A percentile compares a stretch with the other conserved stretches of the same genome.
Conservation (phyloP, 768 basidiomycete genomes). For the Daedaleopsis nitida region DNA sequence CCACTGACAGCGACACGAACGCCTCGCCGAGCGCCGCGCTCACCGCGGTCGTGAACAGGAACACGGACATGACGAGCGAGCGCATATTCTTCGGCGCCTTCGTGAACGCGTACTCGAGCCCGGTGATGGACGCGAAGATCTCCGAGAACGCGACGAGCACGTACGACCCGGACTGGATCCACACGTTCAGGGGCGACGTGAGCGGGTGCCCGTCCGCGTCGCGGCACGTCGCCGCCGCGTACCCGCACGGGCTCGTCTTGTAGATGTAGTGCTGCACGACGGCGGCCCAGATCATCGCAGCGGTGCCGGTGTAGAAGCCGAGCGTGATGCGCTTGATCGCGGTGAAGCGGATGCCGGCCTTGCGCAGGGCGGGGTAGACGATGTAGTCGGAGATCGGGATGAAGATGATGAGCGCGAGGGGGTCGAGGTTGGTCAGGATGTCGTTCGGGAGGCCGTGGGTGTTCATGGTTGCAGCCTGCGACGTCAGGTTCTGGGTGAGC, state of each 20-base stretch:
- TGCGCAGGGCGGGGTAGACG: conserved; percentile 41
- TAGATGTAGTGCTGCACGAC: conserved; percentile 78
- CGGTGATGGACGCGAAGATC: conserved; percentile 81
- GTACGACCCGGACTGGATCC: conserved; percentile 76
- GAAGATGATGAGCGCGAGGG: conserved; percentile 72
- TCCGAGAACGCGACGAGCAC: conserved; percentile 67
- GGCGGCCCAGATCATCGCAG: conserved; percentile 44
- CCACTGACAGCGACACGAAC: conserved; percentile 67
- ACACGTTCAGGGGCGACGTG: conserved; percentile 71
- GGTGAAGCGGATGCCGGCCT: conserved; percentile 38
- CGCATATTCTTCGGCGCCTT: conserved; percentile 89
- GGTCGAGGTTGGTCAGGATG: conserved; percentile 76
- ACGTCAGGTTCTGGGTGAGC: conserved; percentile 74
- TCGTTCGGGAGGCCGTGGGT: conserved; percentile 76
- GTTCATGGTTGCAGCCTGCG: conserved; percentile 77
- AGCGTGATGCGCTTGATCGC: conserved; percentile 40
- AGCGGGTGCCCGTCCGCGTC: conserved; percentile 51
- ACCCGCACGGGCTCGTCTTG: conserved; percentile 52
- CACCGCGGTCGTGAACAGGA: conserved; percentile 51
- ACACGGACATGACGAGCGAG: conserved; percentile 72
- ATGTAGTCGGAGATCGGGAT: conserved; percentile 69
- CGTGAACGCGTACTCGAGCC: conserved; percentile 86
- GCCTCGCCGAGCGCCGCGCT: conserved; percentile 68
- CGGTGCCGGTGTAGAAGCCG: conserved; percentile 38
- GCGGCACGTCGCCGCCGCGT: conserved; percentile 53